Evolutionary conservation across 2,329 filamentous ascomycete genomes (phyloP).

Genomic region (Neonectria punicea): DNA sequence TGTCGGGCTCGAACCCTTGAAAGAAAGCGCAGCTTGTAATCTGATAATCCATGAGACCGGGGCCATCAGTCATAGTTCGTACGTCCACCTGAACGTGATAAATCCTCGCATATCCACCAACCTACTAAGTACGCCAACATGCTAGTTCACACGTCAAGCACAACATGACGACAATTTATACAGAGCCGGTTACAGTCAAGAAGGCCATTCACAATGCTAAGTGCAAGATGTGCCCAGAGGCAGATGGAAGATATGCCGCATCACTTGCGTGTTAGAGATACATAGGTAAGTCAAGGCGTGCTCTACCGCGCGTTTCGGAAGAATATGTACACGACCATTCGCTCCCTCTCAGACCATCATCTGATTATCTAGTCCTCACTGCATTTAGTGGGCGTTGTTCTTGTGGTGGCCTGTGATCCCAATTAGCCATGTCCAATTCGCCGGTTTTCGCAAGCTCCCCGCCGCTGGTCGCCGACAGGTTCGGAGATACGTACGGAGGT

Average conservation of each 20-base stretch:
- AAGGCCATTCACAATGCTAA: not conserved
- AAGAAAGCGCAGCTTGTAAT: too few species aligned
- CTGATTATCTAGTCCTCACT: constrained; percentile 32
- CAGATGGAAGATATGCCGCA: constrained; percentile 36
- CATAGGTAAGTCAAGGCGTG: constrained; percentile 51
- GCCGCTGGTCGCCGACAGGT: not conserved
- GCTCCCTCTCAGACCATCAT: constrained; percentile 40
- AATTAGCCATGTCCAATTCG: constrained; percentile 27
- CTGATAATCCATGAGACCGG: too few species aligned
- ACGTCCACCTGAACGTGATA: not conserved
- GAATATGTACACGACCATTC: constrained; percentile 56
- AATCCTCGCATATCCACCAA: not conserved
- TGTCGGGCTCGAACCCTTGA: not conserved
- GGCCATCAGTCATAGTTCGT: not conserved
- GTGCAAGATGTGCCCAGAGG: not conserved
- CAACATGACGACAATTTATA: not conserved
- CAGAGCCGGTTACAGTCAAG: not conserved
- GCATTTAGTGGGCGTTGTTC: constrained; percentile 95
- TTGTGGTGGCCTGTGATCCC: constrained; percentile 90
- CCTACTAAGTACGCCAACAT: not conserved
- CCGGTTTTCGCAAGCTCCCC: not conserved
- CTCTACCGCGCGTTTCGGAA: constrained; percentile 50
- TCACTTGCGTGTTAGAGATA: constrained; percentile 46
- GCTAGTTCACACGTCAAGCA: not conserved
- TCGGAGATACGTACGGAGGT: constrained; percentile 80